Base-by-base conservation (phyloP, 106 monocot genomes). In the Platanthera guangdongensis region DNA sequence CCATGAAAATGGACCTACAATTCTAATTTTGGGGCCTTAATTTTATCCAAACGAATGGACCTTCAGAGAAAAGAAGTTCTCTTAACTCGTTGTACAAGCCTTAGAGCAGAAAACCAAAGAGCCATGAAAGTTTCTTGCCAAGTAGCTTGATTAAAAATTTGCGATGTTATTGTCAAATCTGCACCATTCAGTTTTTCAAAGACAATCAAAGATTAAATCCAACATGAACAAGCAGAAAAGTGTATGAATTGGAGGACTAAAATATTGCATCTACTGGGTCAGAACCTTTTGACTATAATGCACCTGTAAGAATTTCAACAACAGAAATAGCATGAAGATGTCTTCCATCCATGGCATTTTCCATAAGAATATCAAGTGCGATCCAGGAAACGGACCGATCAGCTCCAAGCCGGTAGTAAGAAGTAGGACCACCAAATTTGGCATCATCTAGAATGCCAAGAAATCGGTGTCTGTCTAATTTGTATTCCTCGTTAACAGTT, bases 61-160 rank as follows among this genome's bases (percentile, higher is more conserved):
- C 2, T 2, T 32, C n/a, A n/a, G n/a, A 2, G 2, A 14, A 49
- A 7, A 60, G 68, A 73, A 18, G 57, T 28, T 71, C 79, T 90
- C 83, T 81, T 62, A 87, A 95, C 96, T 83, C 93, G 84, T 81
- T 96, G 90, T n/a, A 93, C 82, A 78, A 93, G 89, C 21, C 89
- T 82, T 47, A 93, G 90, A 67, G 89, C 85, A 47, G 96, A 93
- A 82, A 93, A 47, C 96, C 96, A 96, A 39, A 96, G 84, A 81
- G 90, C 91, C 82, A 85, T 85, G 83, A 96, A 96, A 13, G 96
- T 93, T 55, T 96, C 96, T 73, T 93, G 96, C 96, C 96, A 96
- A 78, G 82, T 91, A 25, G 96, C 93, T 65, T 86, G 84, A 73
- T 96, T 96, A 72, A 88, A 62, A 52, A 89, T 81, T 87, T 91